Percentiles rank a stretch among this genome's conserved stretches.
Evolutionary conservation across 305 asterid species (phyloP).

Genomic region (Solanum aculeatissimum): DNA sequence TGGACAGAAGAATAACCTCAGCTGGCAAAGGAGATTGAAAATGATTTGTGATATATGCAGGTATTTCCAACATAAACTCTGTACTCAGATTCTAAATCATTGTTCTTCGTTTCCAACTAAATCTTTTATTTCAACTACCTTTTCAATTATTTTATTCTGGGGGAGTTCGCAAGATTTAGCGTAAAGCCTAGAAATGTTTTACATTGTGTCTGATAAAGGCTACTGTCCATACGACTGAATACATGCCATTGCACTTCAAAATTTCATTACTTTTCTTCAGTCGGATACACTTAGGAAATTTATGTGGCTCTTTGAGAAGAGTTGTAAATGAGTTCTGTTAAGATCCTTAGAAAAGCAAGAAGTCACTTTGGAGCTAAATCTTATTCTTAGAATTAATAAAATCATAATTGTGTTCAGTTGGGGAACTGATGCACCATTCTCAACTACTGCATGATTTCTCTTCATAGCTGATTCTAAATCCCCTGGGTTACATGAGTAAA

Average conservation of each 20-base stretch:
- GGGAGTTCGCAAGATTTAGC: not conserved
- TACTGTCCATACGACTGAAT: not conserved
- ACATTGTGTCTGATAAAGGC: not conserved
- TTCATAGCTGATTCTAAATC: not conserved
- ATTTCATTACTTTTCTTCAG: not conserved
- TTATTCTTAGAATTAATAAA: not conserved
- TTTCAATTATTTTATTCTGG: not conserved
- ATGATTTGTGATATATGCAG: conserved; percentile 99
- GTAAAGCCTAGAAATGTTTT: not conserved
- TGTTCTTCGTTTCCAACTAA: not conserved
- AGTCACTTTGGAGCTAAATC: not conserved
- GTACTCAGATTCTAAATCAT: not conserved
- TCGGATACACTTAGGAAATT: not conserved
- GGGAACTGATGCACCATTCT: not conserved
- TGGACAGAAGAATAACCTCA: conserved; percentile 89
- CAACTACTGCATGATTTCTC: not conserved
- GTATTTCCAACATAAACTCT: conserved; percentile 19
- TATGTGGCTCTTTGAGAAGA: not conserved
- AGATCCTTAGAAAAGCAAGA: not conserved
- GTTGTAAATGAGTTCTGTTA: not conserved
- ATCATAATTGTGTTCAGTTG: not conserved
- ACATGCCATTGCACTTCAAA: not conserved
- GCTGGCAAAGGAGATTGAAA: conserved; percentile 85
- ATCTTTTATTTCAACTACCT: not conserved
- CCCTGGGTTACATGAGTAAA: not conserved